Conservation (phyloP, 192 early-diverging fungal genomes). For the Diversispora epigaea region DNA sequence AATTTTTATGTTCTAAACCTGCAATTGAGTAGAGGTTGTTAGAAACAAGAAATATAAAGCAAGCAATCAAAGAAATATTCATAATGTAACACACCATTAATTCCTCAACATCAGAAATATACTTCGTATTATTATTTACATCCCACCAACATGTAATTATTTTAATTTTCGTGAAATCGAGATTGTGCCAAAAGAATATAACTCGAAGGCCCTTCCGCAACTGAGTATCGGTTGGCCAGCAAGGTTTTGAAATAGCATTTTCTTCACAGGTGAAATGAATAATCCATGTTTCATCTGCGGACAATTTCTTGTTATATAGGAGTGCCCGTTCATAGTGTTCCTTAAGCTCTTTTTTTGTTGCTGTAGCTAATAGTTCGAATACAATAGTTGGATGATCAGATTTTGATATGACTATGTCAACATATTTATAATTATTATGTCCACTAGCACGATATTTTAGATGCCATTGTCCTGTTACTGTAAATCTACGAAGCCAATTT, state of each 20-base stretch:
- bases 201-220: constrained; percentile 26
- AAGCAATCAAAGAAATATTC: constrained; percentile 32
- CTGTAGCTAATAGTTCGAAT: constrained; percentile 33
- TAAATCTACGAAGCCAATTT: constrained; percentile 28
- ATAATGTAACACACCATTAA: constrained; percentile 21
- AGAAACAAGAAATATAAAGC: constrained; percentile 23
- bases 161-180: constrained; percentile 19
- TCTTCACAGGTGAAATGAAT: constrained; percentile 34
- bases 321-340: constrained; percentile 29
- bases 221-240: constrained; percentile 20
- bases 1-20: constrained; percentile 16
- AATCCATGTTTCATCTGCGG: constrained; percentile 32
- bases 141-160: constrained; percentile 34
- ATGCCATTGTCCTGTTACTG: constrained; percentile 35
- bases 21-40: constrained; percentile 13
- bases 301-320: constrained; percentile 10
- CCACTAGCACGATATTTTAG: constrained; percentile 23
- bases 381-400: constrained; percentile 25
- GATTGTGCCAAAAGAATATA: constrained; percentile 30
- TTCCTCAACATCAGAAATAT: constrained; percentile 25
- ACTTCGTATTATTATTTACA: constrained; percentile 21
- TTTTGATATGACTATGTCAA: constrained; percentile 28
- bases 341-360: constrained; percentile 30
- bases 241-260: constrained; percentile 10
- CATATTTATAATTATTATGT: constrained; percentile 20